A percentile compares a stretch with the other conserved stretches of the same genome.
Evolutionary conservation across 2,329 filamentous ascomycete genomes (phyloP).

Genomic region (Penicillium verrucosum): DNA sequence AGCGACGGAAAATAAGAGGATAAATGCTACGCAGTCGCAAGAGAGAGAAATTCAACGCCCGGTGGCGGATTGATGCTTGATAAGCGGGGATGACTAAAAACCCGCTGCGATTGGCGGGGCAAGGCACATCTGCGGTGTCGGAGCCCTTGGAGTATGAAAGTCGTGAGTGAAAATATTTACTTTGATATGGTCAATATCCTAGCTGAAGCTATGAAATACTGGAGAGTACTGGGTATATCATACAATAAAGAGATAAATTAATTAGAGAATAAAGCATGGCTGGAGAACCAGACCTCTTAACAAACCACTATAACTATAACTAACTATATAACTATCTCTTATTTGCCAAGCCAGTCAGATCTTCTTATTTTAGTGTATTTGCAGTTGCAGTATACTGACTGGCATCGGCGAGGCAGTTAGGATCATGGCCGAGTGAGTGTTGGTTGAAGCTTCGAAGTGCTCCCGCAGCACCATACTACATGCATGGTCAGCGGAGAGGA

Average conservation of each 20-base stretch:
- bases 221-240: neutral
- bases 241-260: neutral
- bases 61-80: slow-evolving; percentile 21
- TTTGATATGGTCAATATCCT: neutral
- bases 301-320: too few species aligned
- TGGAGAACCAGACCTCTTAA: neutral
- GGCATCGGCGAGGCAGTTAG: slow-evolving; percentile 40
- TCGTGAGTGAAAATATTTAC: neutral
- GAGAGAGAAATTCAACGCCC: slow-evolving; percentile 8
- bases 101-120: slow-evolving; percentile 5
- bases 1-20: neutral
- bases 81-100: slow-evolving; percentile 10
- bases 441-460: slow-evolving; percentile 32
- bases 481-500: slow-evolving; percentile 45
- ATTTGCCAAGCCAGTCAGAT: slow-evolving; percentile 35
- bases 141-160: slow-evolving; percentile 41
- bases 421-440: slow-evolving; percentile 37
- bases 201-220: neutral
- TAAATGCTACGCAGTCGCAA: neutral
- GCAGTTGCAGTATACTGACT: slow-evolving; percentile 41
- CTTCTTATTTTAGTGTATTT: slow-evolving; percentile 47
- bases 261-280: too few species aligned
- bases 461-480: slow-evolving; percentile 44
- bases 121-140: slow-evolving; percentile 4
- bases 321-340: too few species aligned